phyloP scores from a whole-genome alignment of 2,329 filamentous ascomycete species.

The Catunica adiposa region DNA sequence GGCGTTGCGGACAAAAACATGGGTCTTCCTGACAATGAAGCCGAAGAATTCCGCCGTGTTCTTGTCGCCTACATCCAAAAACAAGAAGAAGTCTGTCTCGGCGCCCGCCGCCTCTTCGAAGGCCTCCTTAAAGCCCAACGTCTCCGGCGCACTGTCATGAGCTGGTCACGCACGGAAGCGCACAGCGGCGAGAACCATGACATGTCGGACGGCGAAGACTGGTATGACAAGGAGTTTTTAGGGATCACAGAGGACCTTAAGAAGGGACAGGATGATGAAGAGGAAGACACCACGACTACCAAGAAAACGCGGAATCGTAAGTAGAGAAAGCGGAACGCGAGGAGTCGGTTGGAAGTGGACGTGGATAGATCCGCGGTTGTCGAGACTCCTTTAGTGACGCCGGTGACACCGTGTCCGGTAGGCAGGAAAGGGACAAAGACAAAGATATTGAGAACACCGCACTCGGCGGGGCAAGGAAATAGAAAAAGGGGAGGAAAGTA shows the following conservation, averaged over 20 bases:
- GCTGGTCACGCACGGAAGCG: constrained; percentile 63
- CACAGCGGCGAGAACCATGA: constrained; percentile 50
- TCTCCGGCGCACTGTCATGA: constrained; percentile 52
- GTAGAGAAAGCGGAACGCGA: constrained; percentile 18
- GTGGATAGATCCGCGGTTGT: background rate
- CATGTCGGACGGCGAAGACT: constrained; percentile 79
- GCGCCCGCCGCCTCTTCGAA: constrained; percentile 48
- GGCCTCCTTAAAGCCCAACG: constrained; percentile 59
- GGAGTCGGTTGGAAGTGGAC: background rate
- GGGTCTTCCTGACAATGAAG: constrained; percentile 55
- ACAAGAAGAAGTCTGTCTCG: constrained; percentile 67
- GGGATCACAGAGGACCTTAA: constrained; percentile 55
- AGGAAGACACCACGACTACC: constrained; percentile 49
- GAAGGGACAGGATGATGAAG: constrained; percentile 69
- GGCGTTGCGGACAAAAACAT: constrained; percentile 52
- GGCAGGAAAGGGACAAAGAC: background rate
- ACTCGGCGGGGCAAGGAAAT: background rate
- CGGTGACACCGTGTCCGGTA: background rate
- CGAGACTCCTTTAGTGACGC: background rate
- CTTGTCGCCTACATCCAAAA: constrained; percentile 68
- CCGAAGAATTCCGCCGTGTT: constrained; percentile 59
- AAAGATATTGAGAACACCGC: no score
- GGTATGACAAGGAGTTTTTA: constrained; percentile 75
- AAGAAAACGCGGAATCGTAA: constrained; percentile 46
- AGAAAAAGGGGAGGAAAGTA: background rate